Percentiles rank a stretch among this genome's conserved stretches.
Conservation (phyloP, 2,329 filamentous ascomycete genomes). For the Dichotomopilus funicola region DNA sequence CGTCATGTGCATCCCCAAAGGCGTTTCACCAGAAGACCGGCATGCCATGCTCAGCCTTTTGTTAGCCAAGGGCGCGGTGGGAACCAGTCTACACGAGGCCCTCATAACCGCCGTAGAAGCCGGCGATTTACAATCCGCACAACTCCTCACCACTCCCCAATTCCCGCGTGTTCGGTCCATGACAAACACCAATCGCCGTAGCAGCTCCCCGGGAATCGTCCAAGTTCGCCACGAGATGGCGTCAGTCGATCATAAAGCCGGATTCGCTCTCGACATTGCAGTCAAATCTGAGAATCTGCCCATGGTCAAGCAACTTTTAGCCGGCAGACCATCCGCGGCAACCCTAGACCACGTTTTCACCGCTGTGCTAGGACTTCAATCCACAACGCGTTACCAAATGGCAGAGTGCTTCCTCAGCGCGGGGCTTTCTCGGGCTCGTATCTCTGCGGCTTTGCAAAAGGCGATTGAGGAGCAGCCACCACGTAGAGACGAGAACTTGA, state of each 20-base stretch:
- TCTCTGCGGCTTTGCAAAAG: slow-evolving; percentile 46
- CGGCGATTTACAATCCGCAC: slow-evolving; percentile 41
- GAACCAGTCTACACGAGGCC: slow-evolving; percentile 41
- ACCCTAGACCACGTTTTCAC: slow-evolving; percentile 46
- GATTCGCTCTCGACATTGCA: slow-evolving; percentile 44
- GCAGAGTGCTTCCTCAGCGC: slow-evolving; percentile 44
- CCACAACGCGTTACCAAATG: slow-evolving; percentile 41
- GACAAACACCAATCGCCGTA: slow-evolving; percentile 25
- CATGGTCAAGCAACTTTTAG: slow-evolving; percentile 42
- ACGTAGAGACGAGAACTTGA: slow-evolving; percentile 44
- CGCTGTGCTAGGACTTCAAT: slow-evolving; percentile 37
- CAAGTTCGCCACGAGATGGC: slow-evolving; percentile 43
- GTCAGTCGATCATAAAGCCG: slow-evolving; percentile 46
- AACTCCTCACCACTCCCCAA: slow-evolving; percentile 43
- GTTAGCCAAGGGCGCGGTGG: slow-evolving; percentile 45
- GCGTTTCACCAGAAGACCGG: slow-evolving; percentile 40
- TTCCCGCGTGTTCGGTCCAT: slow-evolving; percentile 35
- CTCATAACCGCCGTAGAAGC: slow-evolving; percentile 44
- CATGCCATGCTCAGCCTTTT: slow-evolving; percentile 39
- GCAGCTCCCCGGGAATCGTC: slow-evolving; percentile 28
- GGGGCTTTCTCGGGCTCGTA: slow-evolving; percentile 39
- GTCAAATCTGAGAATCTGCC: slow-evolving; percentile 39
- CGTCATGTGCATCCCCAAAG: slow-evolving; percentile 42
- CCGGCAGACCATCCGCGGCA: slow-evolving; percentile 39
- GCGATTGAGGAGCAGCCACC: slow-evolving; percentile 44